Percentiles rank a stretch among this genome's conserved stretches.
Conservation (phyloP, 441 rosid genomes). For the Pelargonium cotyledonis region DNA sequence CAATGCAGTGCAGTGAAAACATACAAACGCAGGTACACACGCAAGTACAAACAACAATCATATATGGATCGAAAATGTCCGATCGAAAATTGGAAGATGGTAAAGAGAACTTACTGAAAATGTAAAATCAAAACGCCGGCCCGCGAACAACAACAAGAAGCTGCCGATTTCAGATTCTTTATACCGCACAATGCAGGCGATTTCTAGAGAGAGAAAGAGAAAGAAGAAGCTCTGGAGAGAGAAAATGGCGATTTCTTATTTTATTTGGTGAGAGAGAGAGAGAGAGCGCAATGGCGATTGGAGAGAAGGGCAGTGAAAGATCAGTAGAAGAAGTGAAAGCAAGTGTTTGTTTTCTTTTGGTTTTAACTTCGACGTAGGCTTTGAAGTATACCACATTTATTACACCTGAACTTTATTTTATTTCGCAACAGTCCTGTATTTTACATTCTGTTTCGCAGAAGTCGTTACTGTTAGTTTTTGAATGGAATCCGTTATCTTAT, state of each 20-base stretch:
- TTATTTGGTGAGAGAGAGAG: neutral
- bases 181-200: neutral
- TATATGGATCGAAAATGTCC: neutral
- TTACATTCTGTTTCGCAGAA: no score
- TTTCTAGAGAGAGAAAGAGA: neutral
- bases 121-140: neutral
- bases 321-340: no score
- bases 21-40: neutral
- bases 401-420: no score
- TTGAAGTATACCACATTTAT: no score
- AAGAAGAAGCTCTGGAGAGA: neutral
- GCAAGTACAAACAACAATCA: no score
- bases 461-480: no score
- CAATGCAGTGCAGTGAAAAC: neutral
- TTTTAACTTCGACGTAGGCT: no score
- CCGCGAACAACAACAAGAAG: neutral
- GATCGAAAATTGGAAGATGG: neutral
- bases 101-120: neutral
- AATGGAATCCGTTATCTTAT: no score
- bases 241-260: neutral
- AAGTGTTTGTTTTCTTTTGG: no score
- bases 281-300: no score
- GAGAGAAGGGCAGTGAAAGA: no score
- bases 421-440: no score
- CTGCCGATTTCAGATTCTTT: neutral